Conservation (phyloP, 164 flowering plant genomes). For the Vitis labrusca region DNA sequence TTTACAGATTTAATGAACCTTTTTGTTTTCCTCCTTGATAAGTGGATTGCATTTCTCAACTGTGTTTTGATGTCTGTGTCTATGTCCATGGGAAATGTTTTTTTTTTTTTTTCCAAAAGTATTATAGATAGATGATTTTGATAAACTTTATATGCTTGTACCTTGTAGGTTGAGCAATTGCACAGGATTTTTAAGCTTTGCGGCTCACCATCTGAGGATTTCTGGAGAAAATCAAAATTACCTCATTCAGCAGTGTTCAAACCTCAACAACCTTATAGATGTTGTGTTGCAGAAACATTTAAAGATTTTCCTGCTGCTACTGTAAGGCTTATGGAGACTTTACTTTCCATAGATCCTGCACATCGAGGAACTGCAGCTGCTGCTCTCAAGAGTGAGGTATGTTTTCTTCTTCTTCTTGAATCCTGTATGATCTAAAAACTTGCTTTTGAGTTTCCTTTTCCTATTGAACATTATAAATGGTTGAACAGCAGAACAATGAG, state of each 20-base stretch:
- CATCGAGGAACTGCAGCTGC: slow-evolving; percentile 59
- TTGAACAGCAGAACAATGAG: no score
- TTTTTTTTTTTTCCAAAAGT: not conserved
- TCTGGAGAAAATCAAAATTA: slow-evolving; percentile 59
- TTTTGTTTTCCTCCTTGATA: no score
- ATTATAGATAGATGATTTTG: not conserved
- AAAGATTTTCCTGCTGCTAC: slow-evolving; percentile 54
- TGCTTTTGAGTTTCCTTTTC: no score
- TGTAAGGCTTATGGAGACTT: slow-evolving; percentile 54
- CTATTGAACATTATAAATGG: no score
- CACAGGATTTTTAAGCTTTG: slow-evolving; percentile 83
- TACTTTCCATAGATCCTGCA: slow-evolving; percentile 69
- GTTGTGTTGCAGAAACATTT: slow-evolving; percentile 56
- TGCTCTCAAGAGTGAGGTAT: slow-evolving; percentile 70
- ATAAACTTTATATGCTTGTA: not conserved
- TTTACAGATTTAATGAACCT: no score
- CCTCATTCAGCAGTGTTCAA: slow-evolving; percentile 58
- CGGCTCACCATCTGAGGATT: slow-evolving; percentile 85
- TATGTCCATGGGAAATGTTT: not conserved
- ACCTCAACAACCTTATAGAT: slow-evolving; percentile 61
- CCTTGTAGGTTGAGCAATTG: slow-evolving; percentile 77
- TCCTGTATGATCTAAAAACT: no score
- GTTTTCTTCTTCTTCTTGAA: not conserved
- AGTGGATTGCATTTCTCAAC: no score
- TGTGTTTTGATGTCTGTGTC: no score